These are phyloP conservation scores for Neurospora sp. DNA, from an alignment of 495 filamentous ascomycete genomes.

Conservation along the genomic window DNA sequence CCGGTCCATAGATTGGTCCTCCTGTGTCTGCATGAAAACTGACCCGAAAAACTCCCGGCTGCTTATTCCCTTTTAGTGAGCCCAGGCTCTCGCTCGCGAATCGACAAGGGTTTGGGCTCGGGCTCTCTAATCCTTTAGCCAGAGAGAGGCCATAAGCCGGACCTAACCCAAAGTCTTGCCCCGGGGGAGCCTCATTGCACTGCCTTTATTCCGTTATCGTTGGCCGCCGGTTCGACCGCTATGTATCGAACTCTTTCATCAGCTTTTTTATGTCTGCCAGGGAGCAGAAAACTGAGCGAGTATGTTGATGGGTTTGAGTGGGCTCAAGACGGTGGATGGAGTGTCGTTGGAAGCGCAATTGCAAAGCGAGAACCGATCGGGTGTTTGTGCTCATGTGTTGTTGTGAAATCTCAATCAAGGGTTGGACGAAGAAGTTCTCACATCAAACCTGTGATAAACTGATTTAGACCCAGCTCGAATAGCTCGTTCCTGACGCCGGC, in stretches of 20 bases:
- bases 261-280: background rate
- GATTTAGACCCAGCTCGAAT: conserved; percentile 85
- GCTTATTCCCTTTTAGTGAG: no score
- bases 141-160: no score
- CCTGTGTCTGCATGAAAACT: background rate
- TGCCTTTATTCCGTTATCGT: background rate
- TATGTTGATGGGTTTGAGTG: no score
- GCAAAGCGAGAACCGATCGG: background rate
- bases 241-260: background rate
- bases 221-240: background rate
- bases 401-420: background rate
- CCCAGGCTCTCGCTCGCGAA: background rate
- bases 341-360: background rate
- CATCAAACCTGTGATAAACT: conserved; percentile 56
- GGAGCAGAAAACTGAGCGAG: background rate
- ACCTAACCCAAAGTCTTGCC: no score
- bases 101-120: background rate
- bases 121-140: no score
- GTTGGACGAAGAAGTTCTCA: conserved; percentile 15
- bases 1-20: background rate
- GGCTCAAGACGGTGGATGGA: background rate
- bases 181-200: no score
- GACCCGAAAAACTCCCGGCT: no score
- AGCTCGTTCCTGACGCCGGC: conserved; percentile 87
- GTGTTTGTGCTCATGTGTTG: background rate